Conservation (phyloP, 257 asterid species). For the Rehmannia glutinosa region DNA sequence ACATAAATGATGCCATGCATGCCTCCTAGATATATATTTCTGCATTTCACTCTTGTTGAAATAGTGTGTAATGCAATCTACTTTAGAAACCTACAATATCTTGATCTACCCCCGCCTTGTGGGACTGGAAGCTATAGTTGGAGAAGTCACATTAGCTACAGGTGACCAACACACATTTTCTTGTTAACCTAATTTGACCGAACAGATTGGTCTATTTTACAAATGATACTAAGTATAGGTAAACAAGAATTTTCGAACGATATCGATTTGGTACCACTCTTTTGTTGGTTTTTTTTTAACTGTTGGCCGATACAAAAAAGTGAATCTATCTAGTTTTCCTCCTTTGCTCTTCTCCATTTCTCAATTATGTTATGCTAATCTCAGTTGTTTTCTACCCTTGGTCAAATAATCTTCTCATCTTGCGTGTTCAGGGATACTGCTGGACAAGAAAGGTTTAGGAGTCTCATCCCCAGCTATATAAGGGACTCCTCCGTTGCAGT, state of each 20-base stretch:
- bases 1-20: conserved; percentile 10
- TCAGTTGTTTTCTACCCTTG: not conserved
- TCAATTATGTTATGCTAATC: conserved; percentile 3
- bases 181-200: not conserved
- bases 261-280: not conserved
- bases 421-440: conserved; percentile 79
- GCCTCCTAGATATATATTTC: not conserved
- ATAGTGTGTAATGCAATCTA: not conserved
- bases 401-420: conserved; percentile 14
- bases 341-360: not conserved
- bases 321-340: not conserved
- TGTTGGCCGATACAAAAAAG: not conserved
- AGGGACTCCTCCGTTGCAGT: conserved; percentile 94
- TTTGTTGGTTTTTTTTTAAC: not conserved
- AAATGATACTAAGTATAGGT: not conserved
- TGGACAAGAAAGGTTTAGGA: conserved; percentile 91
- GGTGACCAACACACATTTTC: not conserved
- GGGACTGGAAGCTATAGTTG: not conserved
- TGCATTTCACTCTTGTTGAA: not conserved
- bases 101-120: not conserved
- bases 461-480: conserved; percentile 90
- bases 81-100: conserved; percentile 5
- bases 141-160: not conserved
- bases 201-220: not conserved
- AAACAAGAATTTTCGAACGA: not conserved